Evolutionary conservation across 139 green algal species (phyloP).

Genomic region (Chlorella sp.): DNA sequence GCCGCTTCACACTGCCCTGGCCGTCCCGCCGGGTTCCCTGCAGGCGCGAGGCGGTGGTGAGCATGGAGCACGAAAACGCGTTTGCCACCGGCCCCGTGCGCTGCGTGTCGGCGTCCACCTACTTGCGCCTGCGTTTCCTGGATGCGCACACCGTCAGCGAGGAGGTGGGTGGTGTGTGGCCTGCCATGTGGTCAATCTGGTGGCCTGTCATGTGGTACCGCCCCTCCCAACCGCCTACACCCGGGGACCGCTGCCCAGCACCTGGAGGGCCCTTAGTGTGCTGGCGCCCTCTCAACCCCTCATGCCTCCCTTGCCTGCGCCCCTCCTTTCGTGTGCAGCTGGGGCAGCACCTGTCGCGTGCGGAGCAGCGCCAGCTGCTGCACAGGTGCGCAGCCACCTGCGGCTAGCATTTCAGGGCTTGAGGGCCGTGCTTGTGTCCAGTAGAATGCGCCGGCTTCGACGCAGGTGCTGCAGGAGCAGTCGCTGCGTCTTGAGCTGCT

Average conservation of each 20-base stretch:
- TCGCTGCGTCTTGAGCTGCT: no score
- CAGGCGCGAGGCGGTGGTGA: conserved; percentile 28
- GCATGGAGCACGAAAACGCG: conserved; percentile 34
- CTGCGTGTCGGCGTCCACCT: conserved; percentile 71
- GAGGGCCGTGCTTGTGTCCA: no score
- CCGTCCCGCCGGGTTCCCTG: neutral
- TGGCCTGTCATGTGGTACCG: neutral
- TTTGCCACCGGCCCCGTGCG: conserved; percentile 40
- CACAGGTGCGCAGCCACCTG: conserved; percentile 38
- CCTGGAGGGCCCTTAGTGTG: no score
- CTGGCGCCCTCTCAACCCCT: neutral
- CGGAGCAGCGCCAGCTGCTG: conserved; percentile 69
- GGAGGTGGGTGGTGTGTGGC: conserved; percentile 35
- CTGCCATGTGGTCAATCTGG: no score
- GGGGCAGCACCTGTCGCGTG: conserved; percentile 15
- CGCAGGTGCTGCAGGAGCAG: no score
- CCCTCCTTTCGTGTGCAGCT: neutral
- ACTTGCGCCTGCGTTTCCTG: conserved; percentile 81
- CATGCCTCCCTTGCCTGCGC: neutral
- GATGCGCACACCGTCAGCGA: conserved; percentile 51
- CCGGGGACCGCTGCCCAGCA: neutral
- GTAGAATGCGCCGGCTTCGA: no score
- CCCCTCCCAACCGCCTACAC: conserved; percentile 27
- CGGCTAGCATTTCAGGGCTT: no score
- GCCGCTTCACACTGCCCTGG: neutral